Percentiles rank a stretch among this genome's conserved stretches.
Conservation (phyloP, 108 stramenopile genomes). For the Nitzschia sp. region DNA sequence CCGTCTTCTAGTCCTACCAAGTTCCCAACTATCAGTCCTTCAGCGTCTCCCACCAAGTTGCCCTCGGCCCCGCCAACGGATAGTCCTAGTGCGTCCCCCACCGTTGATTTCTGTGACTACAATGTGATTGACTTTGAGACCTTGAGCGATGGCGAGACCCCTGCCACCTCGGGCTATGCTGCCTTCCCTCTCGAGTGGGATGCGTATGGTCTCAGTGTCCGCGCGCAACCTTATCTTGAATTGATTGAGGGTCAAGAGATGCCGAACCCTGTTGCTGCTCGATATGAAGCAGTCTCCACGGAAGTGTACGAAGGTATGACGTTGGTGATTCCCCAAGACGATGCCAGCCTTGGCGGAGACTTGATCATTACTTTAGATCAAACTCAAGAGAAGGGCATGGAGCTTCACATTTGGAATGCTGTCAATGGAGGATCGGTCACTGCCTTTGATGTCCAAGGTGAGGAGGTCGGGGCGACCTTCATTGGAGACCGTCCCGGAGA, state of each 20-base stretch:
- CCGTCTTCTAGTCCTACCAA: conserved; percentile 18
- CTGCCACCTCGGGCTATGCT: neutral
- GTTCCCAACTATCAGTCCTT: neutral
- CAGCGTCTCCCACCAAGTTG: neutral
- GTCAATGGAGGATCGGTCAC: neutral
- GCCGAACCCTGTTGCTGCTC: neutral
- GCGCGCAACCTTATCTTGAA: neutral
- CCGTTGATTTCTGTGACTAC: neutral
- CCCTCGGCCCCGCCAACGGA: neutral
- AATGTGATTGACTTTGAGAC: conserved; percentile 1
- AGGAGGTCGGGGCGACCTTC: neutral
- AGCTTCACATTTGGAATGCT: conserved; percentile 1
- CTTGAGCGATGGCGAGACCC: neutral
- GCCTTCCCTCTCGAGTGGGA: neutral
- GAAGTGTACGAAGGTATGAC: conserved; percentile 1
- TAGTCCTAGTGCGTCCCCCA: neutral
- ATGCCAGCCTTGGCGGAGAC: neutral
- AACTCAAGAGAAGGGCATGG: conserved; percentile 5
- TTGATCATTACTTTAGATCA: conserved; percentile 10
- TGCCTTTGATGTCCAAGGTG: neutral
- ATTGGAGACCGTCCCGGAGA: neutral
- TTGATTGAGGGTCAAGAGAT: neutral
- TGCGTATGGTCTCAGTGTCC: neutral
- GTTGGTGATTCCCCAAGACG: neutral
- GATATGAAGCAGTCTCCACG: neutral